Base-by-base conservation (phyloP, 768 basidiomycete species). In the Termitomyces sp. region DNA sequence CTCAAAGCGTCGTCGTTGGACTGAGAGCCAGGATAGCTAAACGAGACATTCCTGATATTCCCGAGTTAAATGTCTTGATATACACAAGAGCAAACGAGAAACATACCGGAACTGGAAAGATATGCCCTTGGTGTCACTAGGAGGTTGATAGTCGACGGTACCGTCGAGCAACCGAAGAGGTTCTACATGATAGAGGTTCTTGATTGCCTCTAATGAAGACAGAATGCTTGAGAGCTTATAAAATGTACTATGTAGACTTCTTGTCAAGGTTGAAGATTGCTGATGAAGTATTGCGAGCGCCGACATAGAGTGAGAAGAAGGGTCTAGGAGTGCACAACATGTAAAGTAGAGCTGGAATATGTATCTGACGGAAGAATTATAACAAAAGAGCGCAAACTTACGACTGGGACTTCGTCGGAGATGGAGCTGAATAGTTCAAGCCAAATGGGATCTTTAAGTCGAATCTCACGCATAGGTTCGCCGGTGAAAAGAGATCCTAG, bases 11-110 rank as follows among this genome's bases (percentile, higher is more conserved):
- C 70, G 1, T 55, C 71, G 14, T 69, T 70, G 38, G 75, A 70
- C 40, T 70, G 70, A 18, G 73, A 74, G 0, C 82, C 82, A 13
- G 61, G 64, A 61, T 87, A 86, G 16, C 70, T 67, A 60, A 86
- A 87, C 0, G 72, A 74, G 0, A 84, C 77, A 54, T 83, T 67
- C 18, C 84, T 86, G 57, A n/a, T 10, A 9, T 47, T 14, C 32
- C n/a, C 14, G n/a, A 16, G 35, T 28, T 51, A 35, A 44, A 38
- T 2, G 6, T 28, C 46, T 28, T 23, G 38, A 5, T 18, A 26
- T 20, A 36, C 9, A 14, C 35, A 28, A 32, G 16, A n/a, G 26
- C 12, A 33, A 35, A 40, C n/a, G 47, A 23, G 41, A 12, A 50
- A 60, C 57, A 8, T 58, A 73, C 72, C 62, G 64, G 23, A 73